phyloP scores from a whole-genome alignment of 2,329 filamentous ascomycete species.

The Aciculosporium take region DNA sequence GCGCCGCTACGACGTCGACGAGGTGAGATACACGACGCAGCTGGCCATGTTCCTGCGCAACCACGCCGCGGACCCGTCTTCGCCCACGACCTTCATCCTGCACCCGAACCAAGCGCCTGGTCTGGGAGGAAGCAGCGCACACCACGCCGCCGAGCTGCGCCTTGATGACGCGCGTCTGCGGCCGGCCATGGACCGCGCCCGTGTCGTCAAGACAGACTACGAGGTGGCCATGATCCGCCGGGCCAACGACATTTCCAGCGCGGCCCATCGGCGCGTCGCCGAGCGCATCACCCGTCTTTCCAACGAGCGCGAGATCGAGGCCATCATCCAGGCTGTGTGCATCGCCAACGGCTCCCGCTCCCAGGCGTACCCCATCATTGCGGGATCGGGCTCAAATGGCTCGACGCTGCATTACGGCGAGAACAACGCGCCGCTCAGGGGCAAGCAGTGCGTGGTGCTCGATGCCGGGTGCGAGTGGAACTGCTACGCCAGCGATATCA shows the following conservation, averaged over 20 bases:
- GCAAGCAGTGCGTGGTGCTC: conserved; percentile 62
- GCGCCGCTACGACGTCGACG: conserved; percentile 52
- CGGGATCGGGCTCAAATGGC: conserved; percentile 68
- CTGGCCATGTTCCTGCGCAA: conserved; percentile 31
- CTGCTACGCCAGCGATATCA: conserved; percentile 82
- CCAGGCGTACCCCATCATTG: conserved; percentile 83
- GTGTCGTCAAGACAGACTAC: conserved; percentile 73
- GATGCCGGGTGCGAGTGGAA: conserved; percentile 80
- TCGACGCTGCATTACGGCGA: conserved; percentile 74
- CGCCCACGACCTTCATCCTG: conserved; percentile 29
- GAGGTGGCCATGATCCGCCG: conserved; percentile 70
- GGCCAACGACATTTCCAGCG: conserved; percentile 66
- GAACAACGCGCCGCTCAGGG: conserved; percentile 59
- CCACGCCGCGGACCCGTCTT: conserved; percentile 23
- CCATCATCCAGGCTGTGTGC: conserved; percentile 59
- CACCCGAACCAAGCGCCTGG: conserved; percentile 29
- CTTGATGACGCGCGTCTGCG: conserved; percentile 42
- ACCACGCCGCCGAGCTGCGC: conserved; percentile 13
- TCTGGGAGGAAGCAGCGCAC: background rate
- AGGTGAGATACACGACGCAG: conserved; percentile 46
- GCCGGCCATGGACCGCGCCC: conserved; percentile 62
- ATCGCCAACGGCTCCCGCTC: conserved; percentile 56
- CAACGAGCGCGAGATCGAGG: conserved; percentile 76
- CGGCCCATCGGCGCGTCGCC: conserved; percentile 63
- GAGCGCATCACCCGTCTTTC: conserved; percentile 44